These are phyloP conservation scores for Ganoderma sinense DNA, from an alignment of 1,284 basidiomycete species.

Conservation along the genomic window DNA sequence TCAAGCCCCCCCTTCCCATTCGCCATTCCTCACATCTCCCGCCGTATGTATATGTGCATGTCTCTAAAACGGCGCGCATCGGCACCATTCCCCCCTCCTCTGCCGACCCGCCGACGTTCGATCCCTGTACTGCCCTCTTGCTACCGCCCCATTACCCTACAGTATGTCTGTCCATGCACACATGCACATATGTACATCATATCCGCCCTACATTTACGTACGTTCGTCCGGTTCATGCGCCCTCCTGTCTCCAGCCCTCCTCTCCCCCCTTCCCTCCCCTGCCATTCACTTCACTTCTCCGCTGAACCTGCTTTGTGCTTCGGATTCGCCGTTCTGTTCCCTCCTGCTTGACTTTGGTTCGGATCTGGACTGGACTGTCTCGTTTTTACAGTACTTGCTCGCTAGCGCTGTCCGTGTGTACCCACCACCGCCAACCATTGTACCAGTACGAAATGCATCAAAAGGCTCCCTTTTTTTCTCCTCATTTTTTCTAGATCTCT, in stretches of 20 bases:
- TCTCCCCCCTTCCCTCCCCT: not conserved
- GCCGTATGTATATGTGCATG: not conserved
- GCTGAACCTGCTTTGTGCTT: not conserved
- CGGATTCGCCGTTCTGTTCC: too few relatives aligned
- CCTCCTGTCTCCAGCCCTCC: not conserved
- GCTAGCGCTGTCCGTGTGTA: slow-evolving; percentile 13
- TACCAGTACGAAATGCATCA: slow-evolving; percentile 31
- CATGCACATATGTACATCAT: not conserved
- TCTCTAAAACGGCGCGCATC: not conserved
- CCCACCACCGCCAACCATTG: slow-evolving; percentile 28
- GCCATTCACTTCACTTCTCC: not conserved
- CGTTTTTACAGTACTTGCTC: not conserved
- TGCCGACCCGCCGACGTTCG: not conserved
- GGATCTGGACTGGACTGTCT: slow-evolving; percentile 4
- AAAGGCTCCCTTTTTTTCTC: slow-evolving; percentile 11
- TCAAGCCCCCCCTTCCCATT: too few relatives aligned
- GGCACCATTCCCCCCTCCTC: not conserved
- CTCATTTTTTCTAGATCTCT: not conserved
- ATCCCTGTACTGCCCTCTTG: not conserved
- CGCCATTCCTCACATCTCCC: not conserved
- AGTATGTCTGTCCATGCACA: not conserved
- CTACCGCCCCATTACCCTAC: not conserved
- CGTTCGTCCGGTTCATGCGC: not conserved
- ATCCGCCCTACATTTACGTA: not conserved
- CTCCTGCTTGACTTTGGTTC: slow-evolving; percentile 4